Evolutionary conservation across 2,329 filamentous ascomycete species (phyloP).

Genomic region (Colletotrichum echinochloae): DNA sequence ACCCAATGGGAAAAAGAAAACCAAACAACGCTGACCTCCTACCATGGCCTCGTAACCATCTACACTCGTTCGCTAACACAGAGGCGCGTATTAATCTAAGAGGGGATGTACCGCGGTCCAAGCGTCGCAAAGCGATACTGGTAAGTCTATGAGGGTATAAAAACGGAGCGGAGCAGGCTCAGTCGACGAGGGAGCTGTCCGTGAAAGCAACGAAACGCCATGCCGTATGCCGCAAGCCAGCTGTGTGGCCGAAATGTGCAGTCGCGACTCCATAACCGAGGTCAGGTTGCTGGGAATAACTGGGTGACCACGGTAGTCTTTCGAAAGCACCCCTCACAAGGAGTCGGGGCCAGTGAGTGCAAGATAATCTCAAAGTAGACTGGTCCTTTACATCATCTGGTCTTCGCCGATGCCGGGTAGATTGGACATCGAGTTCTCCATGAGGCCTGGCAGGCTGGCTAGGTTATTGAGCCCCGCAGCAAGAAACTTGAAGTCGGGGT

Average conservation of each 20-base stretch:
- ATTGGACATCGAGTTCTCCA: conserved; percentile 46
- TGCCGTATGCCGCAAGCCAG: conserved; percentile 31
- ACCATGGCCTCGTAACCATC: conserved; percentile 12
- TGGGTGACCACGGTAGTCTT: not conserved
- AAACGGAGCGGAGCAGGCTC: conserved; percentile 32
- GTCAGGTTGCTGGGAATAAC: conserved; percentile 1
- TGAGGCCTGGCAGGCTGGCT: conserved; percentile 44
- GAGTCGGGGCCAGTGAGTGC: not conserved
- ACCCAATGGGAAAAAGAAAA: conserved; percentile 13
- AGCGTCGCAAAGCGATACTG: conserved; percentile 37
- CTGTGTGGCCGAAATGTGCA: conserved; percentile 8
- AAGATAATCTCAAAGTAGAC: not conserved
- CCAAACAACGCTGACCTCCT: conserved; percentile 13
- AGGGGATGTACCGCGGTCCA: conserved; percentile 22
- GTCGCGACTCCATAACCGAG: not conserved
- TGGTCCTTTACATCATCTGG: conserved; percentile 45
- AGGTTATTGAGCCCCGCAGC: conserved; percentile 59
- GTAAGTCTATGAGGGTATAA: conserved; percentile 43
- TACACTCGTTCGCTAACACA: conserved; percentile 5
- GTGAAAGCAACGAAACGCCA: conserved; percentile 37
- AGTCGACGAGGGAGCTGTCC: conserved; percentile 25
- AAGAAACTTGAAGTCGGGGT: conserved; percentile 76
- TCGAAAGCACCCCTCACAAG: not conserved
- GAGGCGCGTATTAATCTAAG: conserved; percentile 33
- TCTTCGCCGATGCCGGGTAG: conserved; percentile 61